phyloP scores from a whole-genome alignment of 192 early-diverging fungal species.

The Cetraspora pellucida region DNA sequence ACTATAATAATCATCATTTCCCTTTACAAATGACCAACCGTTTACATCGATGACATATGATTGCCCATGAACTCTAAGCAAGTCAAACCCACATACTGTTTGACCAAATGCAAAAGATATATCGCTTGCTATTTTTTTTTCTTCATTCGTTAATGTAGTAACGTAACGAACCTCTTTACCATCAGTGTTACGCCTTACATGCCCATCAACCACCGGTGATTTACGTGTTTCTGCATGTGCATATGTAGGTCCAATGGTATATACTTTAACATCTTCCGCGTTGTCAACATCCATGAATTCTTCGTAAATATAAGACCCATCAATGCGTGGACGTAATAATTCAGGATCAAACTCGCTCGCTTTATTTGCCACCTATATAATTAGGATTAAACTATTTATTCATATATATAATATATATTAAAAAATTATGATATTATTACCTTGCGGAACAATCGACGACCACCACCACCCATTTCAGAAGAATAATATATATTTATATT shows the following conservation, averaged over 20 bases:
- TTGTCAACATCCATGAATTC: slow-evolving; percentile 93
- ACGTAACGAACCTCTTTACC: slow-evolving; percentile 97
- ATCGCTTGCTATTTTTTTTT: slow-evolving; percentile 73
- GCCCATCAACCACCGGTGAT: slow-evolving; percentile 93
- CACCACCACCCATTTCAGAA: slow-evolving; percentile 77
- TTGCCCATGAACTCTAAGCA: slow-evolving; percentile 77
- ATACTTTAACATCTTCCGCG: slow-evolving; percentile 97
- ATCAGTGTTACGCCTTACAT: slow-evolving; percentile 92
- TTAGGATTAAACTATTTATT: background rate
- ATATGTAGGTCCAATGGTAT: slow-evolving; percentile 89
- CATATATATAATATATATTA: background rate
- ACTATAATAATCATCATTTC: slow-evolving; percentile 91
- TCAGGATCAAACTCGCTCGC: slow-evolving; percentile 86
- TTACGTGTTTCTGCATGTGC: slow-evolving; percentile 93
- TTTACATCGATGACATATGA: slow-evolving; percentile 98
- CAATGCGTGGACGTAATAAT: slow-evolving; percentile 63
- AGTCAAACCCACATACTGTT: slow-evolving; percentile 93
- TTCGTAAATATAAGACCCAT: slow-evolving; percentile 92
- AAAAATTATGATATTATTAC: slow-evolving; percentile 27
- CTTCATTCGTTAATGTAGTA: slow-evolving; percentile 75
- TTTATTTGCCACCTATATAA: slow-evolving; percentile 83
- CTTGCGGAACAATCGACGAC: slow-evolving; percentile 79
- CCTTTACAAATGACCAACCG: slow-evolving; percentile 99
- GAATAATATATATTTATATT: slow-evolving; percentile 97
- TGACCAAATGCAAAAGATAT: slow-evolving; percentile 88